Evolutionary conservation across 305 asterid species (phyloP).

Genomic region (Fraxinus latifolia): DNA sequence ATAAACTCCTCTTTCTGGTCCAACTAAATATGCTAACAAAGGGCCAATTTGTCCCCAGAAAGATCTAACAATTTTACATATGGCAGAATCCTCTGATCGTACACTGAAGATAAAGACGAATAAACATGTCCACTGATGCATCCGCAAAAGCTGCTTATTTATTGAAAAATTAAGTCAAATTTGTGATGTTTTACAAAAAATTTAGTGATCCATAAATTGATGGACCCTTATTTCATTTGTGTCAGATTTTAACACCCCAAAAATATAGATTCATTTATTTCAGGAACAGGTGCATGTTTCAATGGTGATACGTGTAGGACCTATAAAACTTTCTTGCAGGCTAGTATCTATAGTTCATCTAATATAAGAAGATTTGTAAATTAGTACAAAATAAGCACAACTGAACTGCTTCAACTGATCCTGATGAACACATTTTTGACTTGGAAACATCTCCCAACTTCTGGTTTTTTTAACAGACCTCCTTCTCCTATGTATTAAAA

Average conservation of each 20-base stretch:
- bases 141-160: background rate
- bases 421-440: background rate
- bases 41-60: background rate
- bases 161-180: background rate
- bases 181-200: background rate
- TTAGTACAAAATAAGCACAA: slow-evolving; percentile 1
- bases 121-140: background rate
- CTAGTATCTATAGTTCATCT: slow-evolving; percentile 2
- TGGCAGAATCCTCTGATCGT: background rate
- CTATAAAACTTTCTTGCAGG: background rate
- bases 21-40: slow-evolving; percentile 11
- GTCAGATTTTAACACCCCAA: slow-evolving; percentile 3
- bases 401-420: background rate
- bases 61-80: background rate
- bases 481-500: background rate
- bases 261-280: background rate
- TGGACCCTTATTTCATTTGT: background rate
- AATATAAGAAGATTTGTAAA: background rate
- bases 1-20: slow-evolving; percentile 8
- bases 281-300: background rate
- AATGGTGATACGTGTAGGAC: background rate
- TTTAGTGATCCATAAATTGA: background rate
- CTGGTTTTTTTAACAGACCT: background rate
- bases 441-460: background rate
- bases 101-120: background rate